phyloP scores from a whole-genome alignment of 2,329 filamentous ascomycete species.

The Lecanicillium sp. region DNA sequence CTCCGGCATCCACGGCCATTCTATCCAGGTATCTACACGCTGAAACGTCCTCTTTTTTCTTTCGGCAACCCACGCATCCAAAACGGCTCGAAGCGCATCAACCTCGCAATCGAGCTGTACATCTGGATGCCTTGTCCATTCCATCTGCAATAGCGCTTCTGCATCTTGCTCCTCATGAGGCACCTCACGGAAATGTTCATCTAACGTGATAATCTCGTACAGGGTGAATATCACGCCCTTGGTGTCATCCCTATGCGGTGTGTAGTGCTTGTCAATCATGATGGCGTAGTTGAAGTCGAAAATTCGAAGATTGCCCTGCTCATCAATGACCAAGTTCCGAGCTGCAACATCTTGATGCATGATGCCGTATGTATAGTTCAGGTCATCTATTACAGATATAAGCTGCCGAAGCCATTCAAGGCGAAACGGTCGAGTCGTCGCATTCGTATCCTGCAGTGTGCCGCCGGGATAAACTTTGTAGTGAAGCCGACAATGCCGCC shows the following conservation, averaged over 20 bases:
- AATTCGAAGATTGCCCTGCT: constrained; percentile 21
- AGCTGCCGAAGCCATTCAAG: constrained; percentile 29
- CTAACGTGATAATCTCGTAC: constrained; percentile 28
- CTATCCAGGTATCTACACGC: too few relatives aligned
- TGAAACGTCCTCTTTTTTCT: too few relatives aligned
- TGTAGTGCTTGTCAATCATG: constrained; percentile 14
- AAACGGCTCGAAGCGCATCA: constrained; percentile 9
- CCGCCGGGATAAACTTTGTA: constrained; percentile 21
- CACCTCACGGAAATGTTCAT: constrained; percentile 14
- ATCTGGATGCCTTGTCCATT: constrained; percentile 22
- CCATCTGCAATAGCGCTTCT: constrained; percentile 6
- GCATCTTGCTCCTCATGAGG: constrained; percentile 17
- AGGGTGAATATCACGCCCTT: constrained; percentile 26
- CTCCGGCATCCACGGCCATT: too few relatives aligned
- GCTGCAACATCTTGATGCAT: constrained; percentile 30
- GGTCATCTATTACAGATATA: constrained; percentile 23
- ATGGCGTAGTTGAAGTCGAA: constrained; percentile 28
- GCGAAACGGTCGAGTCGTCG: constrained; percentile 21
- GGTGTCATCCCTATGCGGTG: constrained; percentile 20
- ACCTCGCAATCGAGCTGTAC: constrained; percentile 20
- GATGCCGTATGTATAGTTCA: constrained; percentile 29
- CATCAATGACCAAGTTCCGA: constrained; percentile 28
- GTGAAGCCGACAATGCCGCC: constrained; percentile 27
- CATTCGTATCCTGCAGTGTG: constrained; percentile 18
- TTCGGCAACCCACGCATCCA: constrained; percentile 16